A percentile compares a stretch with the other conserved stretches of the same genome.
phyloP scores from a whole-genome alignment of 805 yeast genomes.

The Danielia reshetovae region DNA sequence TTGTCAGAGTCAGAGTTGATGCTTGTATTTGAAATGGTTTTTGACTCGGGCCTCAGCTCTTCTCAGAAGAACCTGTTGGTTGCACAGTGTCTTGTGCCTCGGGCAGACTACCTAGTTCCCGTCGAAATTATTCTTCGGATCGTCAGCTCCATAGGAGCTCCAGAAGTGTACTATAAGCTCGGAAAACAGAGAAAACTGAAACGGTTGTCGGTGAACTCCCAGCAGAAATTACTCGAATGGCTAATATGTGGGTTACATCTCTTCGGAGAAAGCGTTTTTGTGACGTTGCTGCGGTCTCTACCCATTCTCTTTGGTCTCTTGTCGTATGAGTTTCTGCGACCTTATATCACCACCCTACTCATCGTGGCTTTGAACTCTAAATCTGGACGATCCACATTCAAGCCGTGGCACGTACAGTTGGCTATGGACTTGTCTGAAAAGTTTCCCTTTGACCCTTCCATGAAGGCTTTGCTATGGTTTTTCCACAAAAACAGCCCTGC shows the following conservation, averaged over 20 bases:
- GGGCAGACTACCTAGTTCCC: conserved; percentile 4
- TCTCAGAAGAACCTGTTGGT: conserved; percentile 5
- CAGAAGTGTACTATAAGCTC: conserved; percentile 14
- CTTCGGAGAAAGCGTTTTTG: conserved; percentile 7
- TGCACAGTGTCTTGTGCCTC: conserved; percentile 8
- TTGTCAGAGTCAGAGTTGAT: conserved; percentile 4
- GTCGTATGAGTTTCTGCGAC: conserved; percentile 15
- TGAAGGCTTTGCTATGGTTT: conserved; percentile 5
- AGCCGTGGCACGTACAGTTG: conserved; percentile 13
- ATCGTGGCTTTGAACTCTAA: not conserved
- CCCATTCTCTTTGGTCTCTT: conserved; percentile 15
- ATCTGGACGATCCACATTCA: conserved; percentile 1
- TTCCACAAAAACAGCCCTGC: not conserved
- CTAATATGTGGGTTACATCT: conserved; percentile 10
- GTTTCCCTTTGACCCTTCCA: conserved; percentile 12
- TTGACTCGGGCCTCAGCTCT: conserved; percentile 5
- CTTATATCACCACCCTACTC: conserved; percentile 10
- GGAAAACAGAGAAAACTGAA: conserved; percentile 18
- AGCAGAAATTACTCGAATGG: conserved; percentile 14
- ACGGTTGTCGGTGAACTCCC: conserved; percentile 11
- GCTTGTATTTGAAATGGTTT: conserved; percentile 6
- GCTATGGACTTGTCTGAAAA: conserved; percentile 8
- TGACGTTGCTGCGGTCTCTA: conserved; percentile 5
- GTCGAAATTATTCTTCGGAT: conserved; percentile 5
- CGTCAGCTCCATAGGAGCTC: conserved; percentile 13